Evolutionary conservation across 208 protist genomes (phyloP).

Genomic region (Spongospora subterranea): DNA sequence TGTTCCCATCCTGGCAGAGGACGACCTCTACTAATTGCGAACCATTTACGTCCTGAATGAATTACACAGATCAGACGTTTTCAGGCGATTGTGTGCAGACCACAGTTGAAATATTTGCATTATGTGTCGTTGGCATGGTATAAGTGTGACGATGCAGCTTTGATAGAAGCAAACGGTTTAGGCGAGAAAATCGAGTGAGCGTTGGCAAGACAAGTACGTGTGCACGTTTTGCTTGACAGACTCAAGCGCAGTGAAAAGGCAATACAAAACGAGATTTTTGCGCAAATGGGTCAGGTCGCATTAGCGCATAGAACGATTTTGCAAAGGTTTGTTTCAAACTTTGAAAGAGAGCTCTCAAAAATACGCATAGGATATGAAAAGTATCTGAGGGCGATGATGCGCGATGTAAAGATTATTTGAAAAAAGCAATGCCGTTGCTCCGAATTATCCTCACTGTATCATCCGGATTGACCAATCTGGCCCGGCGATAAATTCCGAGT

Average conservation of each 20-base stretch:
- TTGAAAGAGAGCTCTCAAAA: background rate
- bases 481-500: conserved; percentile 28
- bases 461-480: background rate
- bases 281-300: too few relatives aligned
- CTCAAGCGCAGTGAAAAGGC: too few relatives aligned
- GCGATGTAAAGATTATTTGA: background rate
- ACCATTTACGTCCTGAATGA: background rate
- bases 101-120: background rate
- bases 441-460: background rate
- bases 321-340: background rate
- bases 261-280: too few relatives aligned
- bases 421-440: background rate
- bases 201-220: background rate
- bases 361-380: background rate
- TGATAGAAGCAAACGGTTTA: background rate
- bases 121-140: too few relatives aligned
- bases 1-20: conserved; percentile 28
- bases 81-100: background rate
- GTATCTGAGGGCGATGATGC: background rate
- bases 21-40: background rate
- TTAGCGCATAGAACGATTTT: background rate
- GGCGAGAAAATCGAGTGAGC: background rate
- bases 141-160: background rate
- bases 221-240: background rate
- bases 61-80: background rate